Conservation (phyloP, 306 rosid genomes). For the Medicago ruthenica region DNA sequence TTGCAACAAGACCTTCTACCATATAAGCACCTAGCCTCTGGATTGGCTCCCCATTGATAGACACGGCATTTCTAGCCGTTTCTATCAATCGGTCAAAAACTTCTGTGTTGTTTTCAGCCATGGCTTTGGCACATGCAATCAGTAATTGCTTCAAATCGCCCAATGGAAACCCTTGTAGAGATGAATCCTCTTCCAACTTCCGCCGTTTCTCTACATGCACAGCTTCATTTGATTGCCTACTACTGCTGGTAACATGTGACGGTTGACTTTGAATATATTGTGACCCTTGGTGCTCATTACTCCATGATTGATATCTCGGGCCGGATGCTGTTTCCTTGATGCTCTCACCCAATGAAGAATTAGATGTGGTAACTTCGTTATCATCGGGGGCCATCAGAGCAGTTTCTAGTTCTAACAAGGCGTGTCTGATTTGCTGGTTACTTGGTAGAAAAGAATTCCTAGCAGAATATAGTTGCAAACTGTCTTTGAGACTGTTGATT, state of each 20-base stretch:
- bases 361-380: slow-evolving; percentile 51
- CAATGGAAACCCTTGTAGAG: slow-evolving; percentile 52
- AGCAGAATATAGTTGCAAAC: slow-evolving; percentile 52
- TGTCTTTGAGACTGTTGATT: slow-evolving; percentile 44
- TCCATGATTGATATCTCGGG: slow-evolving; percentile 60
- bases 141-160: slow-evolving; percentile 71
- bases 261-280: slow-evolving; percentile 52
- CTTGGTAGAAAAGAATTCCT: slow-evolving; percentile 44
- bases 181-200: slow-evolving; percentile 61
- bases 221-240: slow-evolving; percentile 51
- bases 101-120: slow-evolving; percentile 56
- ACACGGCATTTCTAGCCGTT: slow-evolving; percentile 66
- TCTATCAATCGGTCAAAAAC: slow-evolving; percentile 64
- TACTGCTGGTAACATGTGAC: slow-evolving; percentile 46
- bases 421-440: slow-evolving; percentile 52
- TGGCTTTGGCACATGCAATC: slow-evolving; percentile 80
- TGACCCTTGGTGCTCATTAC: slow-evolving; percentile 50
- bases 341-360: slow-evolving; percentile 53
- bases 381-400: slow-evolving; percentile 87
- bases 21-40: slow-evolving; percentile 95
- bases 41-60: slow-evolving; percentile 87
- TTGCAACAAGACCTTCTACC: slow-evolving; percentile 95
- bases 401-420: slow-evolving; percentile 74
- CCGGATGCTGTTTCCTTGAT: slow-evolving; percentile 42
- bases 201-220: slow-evolving; percentile 62